phyloP scores from a whole-genome alignment of 2,329 filamentous ascomycete genomes.

The Paraphoma sp. region DNA sequence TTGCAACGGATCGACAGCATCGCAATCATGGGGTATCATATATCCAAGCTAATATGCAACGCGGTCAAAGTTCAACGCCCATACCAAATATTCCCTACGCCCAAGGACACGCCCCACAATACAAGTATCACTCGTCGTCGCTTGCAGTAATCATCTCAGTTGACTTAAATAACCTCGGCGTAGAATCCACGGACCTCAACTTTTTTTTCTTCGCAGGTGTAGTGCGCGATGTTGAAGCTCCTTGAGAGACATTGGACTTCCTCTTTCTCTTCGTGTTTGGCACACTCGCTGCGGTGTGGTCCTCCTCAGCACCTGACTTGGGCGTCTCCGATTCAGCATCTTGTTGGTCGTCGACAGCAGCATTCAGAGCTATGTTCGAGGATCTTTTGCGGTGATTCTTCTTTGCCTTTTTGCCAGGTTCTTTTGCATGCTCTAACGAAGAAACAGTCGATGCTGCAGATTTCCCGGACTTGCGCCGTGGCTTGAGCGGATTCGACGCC shows the following conservation, averaged over 20 bases:
- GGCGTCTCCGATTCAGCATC: too few species aligned
- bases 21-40: too few species aligned
- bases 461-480: background rate
- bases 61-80: background rate
- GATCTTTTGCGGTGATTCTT: too few species aligned
- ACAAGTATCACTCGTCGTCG: constrained; percentile 1
- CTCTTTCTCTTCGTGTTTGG: constrained; percentile 14
- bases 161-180: constrained; percentile 13
- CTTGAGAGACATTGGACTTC: background rate
- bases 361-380: too few species aligned
- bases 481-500: background rate
- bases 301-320: background rate
- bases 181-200: background rate
- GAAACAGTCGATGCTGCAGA: background rate
- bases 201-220: background rate
- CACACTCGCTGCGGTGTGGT: background rate
- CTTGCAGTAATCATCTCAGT: constrained; percentile 13
- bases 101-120: background rate
- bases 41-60: background rate
- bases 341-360: too few species aligned
- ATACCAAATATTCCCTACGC: background rate
- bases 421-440: background rate
- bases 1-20: too few species aligned
- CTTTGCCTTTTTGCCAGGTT: background rate
- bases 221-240: background rate